Percentiles rank a stretch among this genome's conserved stretches.
phyloP scores from a whole-genome alignment of 345 rosid genomes.

The Noccaea caerulescens region DNA sequence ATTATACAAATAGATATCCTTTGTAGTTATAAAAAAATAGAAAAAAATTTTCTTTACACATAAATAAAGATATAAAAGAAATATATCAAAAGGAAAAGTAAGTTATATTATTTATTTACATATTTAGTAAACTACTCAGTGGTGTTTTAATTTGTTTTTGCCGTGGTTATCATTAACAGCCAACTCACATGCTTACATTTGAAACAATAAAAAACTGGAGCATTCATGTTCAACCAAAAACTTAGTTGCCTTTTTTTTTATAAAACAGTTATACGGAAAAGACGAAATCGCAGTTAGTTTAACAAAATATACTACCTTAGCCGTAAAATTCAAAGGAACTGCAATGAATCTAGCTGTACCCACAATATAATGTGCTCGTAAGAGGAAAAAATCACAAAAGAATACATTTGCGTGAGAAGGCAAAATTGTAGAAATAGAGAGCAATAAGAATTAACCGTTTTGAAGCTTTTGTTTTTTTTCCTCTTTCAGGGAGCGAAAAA shows the following conservation, averaged over 20 bases:
- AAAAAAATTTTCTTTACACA: no score
- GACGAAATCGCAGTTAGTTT: conserved; percentile 15
- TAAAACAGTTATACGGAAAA: neutral
- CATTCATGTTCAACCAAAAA: neutral
- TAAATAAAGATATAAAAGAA: neutral
- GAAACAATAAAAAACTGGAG: conserved; percentile 21
- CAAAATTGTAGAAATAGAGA: conserved; percentile 6
- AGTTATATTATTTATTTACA: neutral
- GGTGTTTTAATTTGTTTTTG: neutral
- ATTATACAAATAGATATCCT: neutral
- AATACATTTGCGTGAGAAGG: conserved; percentile 35
- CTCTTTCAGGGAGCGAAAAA: conserved; percentile 5
- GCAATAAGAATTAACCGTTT: conserved; percentile 22
- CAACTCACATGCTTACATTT: conserved; percentile 16
- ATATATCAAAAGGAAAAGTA: neutral
- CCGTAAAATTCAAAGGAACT: conserved; percentile 26
- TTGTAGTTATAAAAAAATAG: neutral
- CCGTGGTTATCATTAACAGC: conserved; percentile 7
- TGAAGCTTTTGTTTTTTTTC: neutral
- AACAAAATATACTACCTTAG: conserved; percentile 11
- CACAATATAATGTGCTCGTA: conserved; percentile 21
- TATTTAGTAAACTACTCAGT: neutral
- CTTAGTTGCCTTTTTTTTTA: neutral
- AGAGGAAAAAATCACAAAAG: conserved; percentile 24
- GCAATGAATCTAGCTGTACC: conserved; percentile 26